A percentile compares a stretch with the other conserved stretches of the same genome.
Conservation (phyloP, 331 rosid genomes). For the Erythrophleum ivorense region DNA sequence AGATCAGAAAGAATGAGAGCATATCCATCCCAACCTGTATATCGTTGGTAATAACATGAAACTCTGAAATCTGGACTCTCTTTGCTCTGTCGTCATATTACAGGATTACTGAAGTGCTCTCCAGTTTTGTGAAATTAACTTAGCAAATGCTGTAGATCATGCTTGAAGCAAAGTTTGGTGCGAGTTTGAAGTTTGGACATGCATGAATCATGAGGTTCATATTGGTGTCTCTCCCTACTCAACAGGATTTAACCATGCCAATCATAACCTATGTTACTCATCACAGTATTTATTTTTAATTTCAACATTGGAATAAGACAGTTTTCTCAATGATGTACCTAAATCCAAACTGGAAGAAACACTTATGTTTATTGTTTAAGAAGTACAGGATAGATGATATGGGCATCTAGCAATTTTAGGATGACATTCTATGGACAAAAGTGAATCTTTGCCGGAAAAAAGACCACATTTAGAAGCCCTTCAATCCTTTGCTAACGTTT, state of each 20-base stretch:
- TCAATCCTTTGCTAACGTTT: conserved; percentile 30
- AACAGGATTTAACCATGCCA: neutral
- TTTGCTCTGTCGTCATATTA: conserved; percentile 30
- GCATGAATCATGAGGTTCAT: conserved; percentile 7
- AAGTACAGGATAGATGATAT: neutral
- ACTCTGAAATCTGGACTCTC: conserved; percentile 8
- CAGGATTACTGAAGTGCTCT: neutral
- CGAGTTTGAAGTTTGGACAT: neutral
- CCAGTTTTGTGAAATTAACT: neutral
- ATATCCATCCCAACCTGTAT: conserved; percentile 54
- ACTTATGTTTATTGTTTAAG: neutral
- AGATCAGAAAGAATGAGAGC: conserved; percentile 56
- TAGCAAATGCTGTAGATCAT: conserved; percentile 21
- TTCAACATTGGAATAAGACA: neutral
- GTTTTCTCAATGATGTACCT: neutral
- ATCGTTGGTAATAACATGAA: conserved; percentile 65
- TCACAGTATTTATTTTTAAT: neutral
- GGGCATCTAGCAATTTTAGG: neutral
- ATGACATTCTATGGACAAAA: conserved; percentile 24
- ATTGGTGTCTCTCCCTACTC: neutral
- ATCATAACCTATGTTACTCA: neutral
- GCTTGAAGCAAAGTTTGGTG: conserved; percentile 18
- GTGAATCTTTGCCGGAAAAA: conserved; percentile 18
- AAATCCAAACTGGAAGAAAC: neutral
- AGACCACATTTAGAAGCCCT: conserved; percentile 14